Evolutionary conservation across 2,329 filamentous ascomycete genomes (phyloP), one percentile per base, ranked within the genome.

Genomic region (Colletotrichum cereale): DNA sequence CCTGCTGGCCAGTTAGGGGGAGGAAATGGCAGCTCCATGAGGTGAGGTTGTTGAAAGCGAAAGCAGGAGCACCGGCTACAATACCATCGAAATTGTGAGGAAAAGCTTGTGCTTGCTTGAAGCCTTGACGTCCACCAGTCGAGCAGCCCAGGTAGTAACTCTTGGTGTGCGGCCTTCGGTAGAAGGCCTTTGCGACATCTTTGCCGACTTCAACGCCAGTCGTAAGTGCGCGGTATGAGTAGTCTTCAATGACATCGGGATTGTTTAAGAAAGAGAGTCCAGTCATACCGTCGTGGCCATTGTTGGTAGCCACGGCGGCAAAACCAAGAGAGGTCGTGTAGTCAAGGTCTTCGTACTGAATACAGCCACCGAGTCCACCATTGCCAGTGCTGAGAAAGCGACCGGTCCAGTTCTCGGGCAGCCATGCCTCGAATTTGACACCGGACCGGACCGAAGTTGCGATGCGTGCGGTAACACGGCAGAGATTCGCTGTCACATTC

Each of bases 81-180:
- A 87, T 82, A 26, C 88, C 88, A 73, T 90, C 87, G 66, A 90
- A 90, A 73, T 84, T 82, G 56, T 82, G 78, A 2, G 82, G 77
- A 4, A 81, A 79, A 7, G 81, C 80, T 21, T 79, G 79, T 0
- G 84, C 82, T 21, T 83, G 77, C 64, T 85, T 85, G n/a, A 88
- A 77, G 16, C 86, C 87, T 77, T 89, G 86, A 2, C 86, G 80
- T 3, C 87, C 87, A 24, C 87, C 86, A 2, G 86, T 88, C 1
- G 85, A 87, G 75, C 87, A 89, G 29, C 87, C 87, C 8, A 82
- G 77, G 74, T 85, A 88, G 75, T 87, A 88, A n/a, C 81, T 84
- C 75, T 84, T 84, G 5, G 79, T 77, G 14, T 80, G 78, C 2
- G 66, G 24, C 6, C 66, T 57, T 16, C 78, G 75, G 71, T 88